Evolutionary conservation across 2,329 filamentous ascomycete genomes (phyloP).

Genomic region (Aspergillus versicolor): DNA sequence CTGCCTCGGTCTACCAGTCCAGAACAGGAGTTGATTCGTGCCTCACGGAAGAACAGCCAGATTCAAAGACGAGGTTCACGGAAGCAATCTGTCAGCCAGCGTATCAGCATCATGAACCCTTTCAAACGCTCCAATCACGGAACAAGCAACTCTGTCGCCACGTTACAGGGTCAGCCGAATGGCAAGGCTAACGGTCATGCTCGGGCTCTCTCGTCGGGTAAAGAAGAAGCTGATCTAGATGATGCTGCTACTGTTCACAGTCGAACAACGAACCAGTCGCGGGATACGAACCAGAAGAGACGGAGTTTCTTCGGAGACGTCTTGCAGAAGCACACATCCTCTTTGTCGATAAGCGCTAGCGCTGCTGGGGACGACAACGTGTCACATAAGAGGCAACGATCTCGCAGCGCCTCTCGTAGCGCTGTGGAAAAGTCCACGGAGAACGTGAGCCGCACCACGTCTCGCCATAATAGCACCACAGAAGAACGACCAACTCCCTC

Average conservation of each 20-base stretch:
- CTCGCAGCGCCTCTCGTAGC: conserved; percentile 30
- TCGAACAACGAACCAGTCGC: conserved; percentile 36
- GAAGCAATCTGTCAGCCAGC: conserved; percentile 40
- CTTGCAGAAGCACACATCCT: conserved; percentile 32
- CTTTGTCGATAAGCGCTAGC: conserved; percentile 27
- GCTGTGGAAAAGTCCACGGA: conserved; percentile 28
- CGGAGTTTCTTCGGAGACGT: conserved; percentile 43
- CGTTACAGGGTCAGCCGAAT: conserved; percentile 29
- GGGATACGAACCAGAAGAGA: conserved; percentile 36
- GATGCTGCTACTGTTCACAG: conserved; percentile 40
- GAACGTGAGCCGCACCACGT: conserved; percentile 28
- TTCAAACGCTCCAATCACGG: conserved; percentile 43
- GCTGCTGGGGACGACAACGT: conserved; percentile 23
- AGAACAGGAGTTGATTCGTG: conserved; percentile 36
- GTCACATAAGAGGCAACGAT: conserved; percentile 24
- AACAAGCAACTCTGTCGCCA: conserved; percentile 36
- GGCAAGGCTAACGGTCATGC: conserved; percentile 18
- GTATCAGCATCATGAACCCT: conserved; percentile 45
- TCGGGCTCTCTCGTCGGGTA: background rate
- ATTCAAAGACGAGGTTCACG: conserved; percentile 31
- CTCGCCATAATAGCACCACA: conserved; percentile 26
- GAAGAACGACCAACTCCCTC: conserved; percentile 20
- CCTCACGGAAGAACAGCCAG: conserved; percentile 30
- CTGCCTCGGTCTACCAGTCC: conserved; percentile 33
- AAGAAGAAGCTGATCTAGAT: conserved; percentile 25